Conservation (phyloP, 83 land plant species). For the Larix sibirica region DNA sequence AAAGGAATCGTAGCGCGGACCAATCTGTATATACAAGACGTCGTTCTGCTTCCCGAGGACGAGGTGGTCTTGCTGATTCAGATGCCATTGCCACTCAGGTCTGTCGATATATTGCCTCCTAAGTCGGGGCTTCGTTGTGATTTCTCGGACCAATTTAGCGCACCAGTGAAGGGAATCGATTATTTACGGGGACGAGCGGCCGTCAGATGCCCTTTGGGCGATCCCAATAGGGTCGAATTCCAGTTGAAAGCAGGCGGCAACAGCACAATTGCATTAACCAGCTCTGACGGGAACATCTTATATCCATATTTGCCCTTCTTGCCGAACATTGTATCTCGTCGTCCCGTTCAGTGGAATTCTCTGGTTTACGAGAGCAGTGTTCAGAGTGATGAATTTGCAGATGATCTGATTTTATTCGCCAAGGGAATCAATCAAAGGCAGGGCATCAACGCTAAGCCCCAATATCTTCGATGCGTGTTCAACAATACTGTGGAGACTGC, state of each 20-base stretch:
- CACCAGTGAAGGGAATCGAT: too few species aligned
- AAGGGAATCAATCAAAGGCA: too few species aligned
- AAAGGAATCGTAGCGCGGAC: not conserved
- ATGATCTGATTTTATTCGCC: conserved; percentile 62
- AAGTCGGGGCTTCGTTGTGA: not conserved
- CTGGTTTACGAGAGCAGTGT: too few species aligned
- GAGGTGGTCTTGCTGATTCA: not conserved
- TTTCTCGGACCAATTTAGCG: not conserved
- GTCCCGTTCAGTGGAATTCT: conserved; percentile 32
- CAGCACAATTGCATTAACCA: too few species aligned
- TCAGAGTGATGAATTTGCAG: conserved; percentile 36
- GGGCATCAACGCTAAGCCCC: too few species aligned
- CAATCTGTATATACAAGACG: not conserved
- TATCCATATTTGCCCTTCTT: too few species aligned
- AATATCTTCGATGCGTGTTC: too few species aligned
- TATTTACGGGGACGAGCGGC: not conserved
- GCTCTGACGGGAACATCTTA: too few species aligned
- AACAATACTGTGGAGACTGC: too few species aligned
- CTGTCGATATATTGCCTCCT: not conserved
- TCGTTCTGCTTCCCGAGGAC: not conserved
- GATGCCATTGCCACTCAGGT: not conserved
- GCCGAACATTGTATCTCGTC: not conserved
- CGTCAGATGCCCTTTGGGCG: not conserved
- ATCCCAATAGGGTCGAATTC: too few species aligned
- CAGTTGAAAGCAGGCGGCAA: too few species aligned